Evolutionary conservation across 805 yeast species (phyloP), one percentile per base, ranked within the genome.

Genomic region (Wickerhamiella alocasiicola): DNA sequence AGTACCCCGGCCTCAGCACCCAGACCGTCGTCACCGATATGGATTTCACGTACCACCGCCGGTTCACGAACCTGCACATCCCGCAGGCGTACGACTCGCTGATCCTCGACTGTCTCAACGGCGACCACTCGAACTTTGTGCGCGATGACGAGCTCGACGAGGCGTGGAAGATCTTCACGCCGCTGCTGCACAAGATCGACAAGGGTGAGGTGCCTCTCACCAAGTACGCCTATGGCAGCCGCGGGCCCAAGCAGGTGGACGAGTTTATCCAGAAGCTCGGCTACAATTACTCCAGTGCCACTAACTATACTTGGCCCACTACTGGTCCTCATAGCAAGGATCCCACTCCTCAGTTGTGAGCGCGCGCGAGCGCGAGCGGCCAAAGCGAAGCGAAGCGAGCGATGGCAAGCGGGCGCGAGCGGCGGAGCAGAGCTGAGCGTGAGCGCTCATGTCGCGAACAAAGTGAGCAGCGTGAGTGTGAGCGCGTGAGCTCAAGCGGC

Each of bases 41-140:
- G 55, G 95, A 91, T 59, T 70, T 91, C 56, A 81, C 93, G 26
- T 91, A 91, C 61, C 65, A 78, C 42, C 67, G 69, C 38, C 76
- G 96, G 57, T 91, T 80, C 66, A 67, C 81, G 48, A 80, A 83
- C 57, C 80, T 83, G 65, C 81, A 91, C 78, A 87, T 91, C 55
- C 97, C 98, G 33, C 95, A 88, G 68, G 97, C 97, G 31, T 91
- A 91, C 62, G 98, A 91, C 67, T 81, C 95, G 1, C 74, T 91
- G 53, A 83, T 91, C 54, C 76, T 93, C 62, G 97, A 91, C 62
- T 81, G 88, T 48, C 63, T 80, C 57, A 71, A 74, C 51, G 97
- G 93, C 43, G 94, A 87, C 63, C 98, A 91, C 65, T 81, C 97
- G 39, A 88, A 88, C 67, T 91, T 91, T 59, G 97, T 91, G 25